Conservation (phyloP, 495 filamentous ascomycete species). For the Aspergillus mulundensis region DNA sequence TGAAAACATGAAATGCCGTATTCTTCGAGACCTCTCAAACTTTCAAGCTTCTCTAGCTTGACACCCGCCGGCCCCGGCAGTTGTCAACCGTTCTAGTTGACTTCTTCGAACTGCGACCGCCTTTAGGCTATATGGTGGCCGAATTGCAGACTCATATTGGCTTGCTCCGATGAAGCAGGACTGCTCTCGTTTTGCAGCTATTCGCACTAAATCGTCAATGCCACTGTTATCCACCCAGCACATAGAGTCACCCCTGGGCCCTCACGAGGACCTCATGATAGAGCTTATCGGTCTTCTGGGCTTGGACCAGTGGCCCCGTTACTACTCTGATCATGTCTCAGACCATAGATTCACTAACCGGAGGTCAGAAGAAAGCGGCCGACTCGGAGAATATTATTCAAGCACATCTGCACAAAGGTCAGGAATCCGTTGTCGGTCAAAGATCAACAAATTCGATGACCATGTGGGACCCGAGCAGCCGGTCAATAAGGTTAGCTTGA, state of each 20-base stretch:
- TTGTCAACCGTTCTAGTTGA: background rate
- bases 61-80: background rate
- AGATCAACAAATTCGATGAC: background rate
- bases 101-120: background rate
- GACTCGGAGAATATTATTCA: background rate
- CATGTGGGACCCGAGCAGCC: background rate
- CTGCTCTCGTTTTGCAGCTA: background rate
- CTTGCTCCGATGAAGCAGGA: background rate
- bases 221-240: background rate
- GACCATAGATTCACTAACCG: background rate
- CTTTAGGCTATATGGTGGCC: background rate
- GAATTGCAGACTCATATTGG: background rate
- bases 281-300: background rate
- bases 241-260: background rate
- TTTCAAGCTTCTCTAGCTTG: too few relatives aligned
- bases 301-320: too few relatives aligned
- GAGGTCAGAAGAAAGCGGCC: background rate
- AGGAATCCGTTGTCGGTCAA: background rate
- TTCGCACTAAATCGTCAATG: background rate
- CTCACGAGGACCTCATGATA: background rate
- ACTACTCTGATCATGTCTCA: background rate
- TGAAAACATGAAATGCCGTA: too few relatives aligned
- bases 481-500: slow-evolving; percentile 6
- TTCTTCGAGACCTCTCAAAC: too few relatives aligned
- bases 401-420: slow-evolving; percentile 1